Conservation (phyloP, 169 alveolate genomes). For the Neospora caninum region DNA sequence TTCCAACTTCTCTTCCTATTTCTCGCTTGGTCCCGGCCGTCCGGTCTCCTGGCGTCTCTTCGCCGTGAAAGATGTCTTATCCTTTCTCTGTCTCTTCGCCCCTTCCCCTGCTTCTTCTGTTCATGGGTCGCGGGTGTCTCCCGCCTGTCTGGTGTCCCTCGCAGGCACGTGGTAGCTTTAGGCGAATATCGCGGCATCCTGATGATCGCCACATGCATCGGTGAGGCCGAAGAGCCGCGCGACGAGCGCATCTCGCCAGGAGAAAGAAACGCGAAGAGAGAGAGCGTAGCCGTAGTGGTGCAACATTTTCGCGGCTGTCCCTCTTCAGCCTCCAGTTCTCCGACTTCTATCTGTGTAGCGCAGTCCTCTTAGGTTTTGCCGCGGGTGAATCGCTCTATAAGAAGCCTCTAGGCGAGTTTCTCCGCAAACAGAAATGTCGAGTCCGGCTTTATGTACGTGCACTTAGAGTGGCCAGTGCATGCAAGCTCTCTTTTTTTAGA, state of each 20-base stretch:
- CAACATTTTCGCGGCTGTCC: too few species aligned
- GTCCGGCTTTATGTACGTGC: too few species aligned
- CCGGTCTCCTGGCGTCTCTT: neutral
- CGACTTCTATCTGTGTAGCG: too few species aligned
- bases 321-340: too few species aligned
- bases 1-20: neutral
- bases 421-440: too few species aligned
- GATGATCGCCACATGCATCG: conserved; percentile 33
- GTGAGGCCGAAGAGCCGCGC: neutral
- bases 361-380: too few species aligned
- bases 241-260: neutral
- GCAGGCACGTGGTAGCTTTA: neutral
- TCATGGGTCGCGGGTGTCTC: neutral
- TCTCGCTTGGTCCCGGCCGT: neutral
- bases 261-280: neutral
- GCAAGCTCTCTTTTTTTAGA: too few species aligned
- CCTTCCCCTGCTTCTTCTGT: neutral
- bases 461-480: too few species aligned
- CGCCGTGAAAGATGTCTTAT: neutral
- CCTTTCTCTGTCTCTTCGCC: neutral
- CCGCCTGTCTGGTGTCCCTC: neutral
- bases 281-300: too few species aligned
- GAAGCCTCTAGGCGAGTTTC: too few species aligned
- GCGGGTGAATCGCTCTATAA: too few species aligned
- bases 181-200: neutral